These are phyloP conservation scores for Dothidotthia symphoricarpi DNA, from an alignment of 2,329 filamentous ascomycete genomes.

Conservation along the genomic window DNA sequence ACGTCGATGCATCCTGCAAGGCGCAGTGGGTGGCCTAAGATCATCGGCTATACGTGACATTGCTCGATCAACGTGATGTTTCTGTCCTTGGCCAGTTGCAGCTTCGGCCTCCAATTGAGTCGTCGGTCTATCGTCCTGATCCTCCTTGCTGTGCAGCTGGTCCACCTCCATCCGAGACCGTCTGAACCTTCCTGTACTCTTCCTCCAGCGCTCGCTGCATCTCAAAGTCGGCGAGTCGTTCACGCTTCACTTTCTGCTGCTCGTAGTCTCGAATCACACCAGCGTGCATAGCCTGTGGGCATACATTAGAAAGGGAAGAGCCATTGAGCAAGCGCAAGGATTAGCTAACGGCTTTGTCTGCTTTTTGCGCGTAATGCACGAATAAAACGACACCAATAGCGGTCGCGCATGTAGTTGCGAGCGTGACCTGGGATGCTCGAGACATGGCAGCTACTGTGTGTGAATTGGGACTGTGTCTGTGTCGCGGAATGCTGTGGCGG, in stretches of 20 bases:
- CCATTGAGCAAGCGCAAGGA: constrained; percentile 15
- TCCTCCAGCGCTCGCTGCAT: constrained; percentile 81
- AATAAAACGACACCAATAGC: constrained; percentile 75
- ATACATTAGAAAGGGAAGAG: constrained; percentile 9
- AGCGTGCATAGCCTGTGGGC: constrained; percentile 80
- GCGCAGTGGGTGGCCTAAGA: too few relatives aligned
- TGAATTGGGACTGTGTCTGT: constrained; percentile 2
- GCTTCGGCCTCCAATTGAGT: too few relatives aligned
- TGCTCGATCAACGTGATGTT: too few relatives aligned
- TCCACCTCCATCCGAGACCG: constrained; percentile 54
- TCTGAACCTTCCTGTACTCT: constrained; percentile 88
- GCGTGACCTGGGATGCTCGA: constrained; percentile 80
- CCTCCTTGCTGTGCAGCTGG: constrained; percentile 24
- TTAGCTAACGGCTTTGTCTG: constrained; percentile 71
- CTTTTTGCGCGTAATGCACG: constrained; percentile 85
- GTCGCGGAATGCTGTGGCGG: constrained; percentile 10
- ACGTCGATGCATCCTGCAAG: too few relatives aligned
- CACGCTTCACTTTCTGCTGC: constrained; percentile 83
- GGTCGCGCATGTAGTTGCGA: constrained; percentile 73
- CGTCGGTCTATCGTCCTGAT: constrained; percentile 15
- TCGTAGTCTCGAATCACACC: constrained; percentile 95
- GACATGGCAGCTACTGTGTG: constrained; percentile 63
- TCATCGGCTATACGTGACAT: too few relatives aligned
- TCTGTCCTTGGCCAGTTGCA: too few relatives aligned
- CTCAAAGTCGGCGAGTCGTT: constrained; percentile 92